These are phyloP conservation scores for Actinomucor elegans DNA, from an alignment of 371 early-diverging fungal species.

Conservation along the genomic window DNA sequence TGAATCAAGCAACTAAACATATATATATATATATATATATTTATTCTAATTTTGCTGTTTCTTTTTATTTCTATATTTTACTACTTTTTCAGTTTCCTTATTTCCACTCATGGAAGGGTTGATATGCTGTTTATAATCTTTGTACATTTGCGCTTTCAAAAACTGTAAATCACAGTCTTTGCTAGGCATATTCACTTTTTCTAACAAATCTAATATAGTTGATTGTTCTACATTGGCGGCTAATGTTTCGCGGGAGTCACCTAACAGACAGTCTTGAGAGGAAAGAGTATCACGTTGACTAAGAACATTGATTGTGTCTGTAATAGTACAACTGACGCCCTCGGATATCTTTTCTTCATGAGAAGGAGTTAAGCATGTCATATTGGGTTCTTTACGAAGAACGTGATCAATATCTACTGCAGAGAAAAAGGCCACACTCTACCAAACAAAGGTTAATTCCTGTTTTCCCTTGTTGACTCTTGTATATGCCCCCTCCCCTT, in stretches of 20 bases:
- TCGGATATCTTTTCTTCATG: slow-evolving; percentile 60
- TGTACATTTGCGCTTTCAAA: slow-evolving; percentile 42
- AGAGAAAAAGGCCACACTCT: slow-evolving; percentile 95
- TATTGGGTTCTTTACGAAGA: slow-evolving; percentile 88
- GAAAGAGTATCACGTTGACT: too few species aligned
- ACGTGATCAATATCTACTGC: slow-evolving; percentile 93
- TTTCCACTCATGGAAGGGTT: slow-evolving; percentile 20
- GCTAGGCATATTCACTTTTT: slow-evolving; percentile 3
- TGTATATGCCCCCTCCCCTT: too few species aligned
- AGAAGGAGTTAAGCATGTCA: slow-evolving; percentile 80
- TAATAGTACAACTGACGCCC: slow-evolving; percentile 59
- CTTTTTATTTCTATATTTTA: slow-evolving; percentile 4
- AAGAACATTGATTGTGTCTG: slow-evolving; percentile 42
- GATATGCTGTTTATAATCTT: slow-evolving; percentile 14
- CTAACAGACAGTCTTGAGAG: slow-evolving; percentile 25
- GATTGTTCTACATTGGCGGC: not conserved
- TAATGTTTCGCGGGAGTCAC: slow-evolving; percentile 1
- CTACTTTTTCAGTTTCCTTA: slow-evolving; percentile 21
- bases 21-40: too few species aligned
- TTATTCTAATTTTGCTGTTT: too few species aligned
- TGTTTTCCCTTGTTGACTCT: too few species aligned
- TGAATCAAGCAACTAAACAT: too few species aligned
- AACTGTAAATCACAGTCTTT: slow-evolving; percentile 18
- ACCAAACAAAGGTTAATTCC: too few species aligned
- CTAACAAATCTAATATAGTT: not conserved